phyloP scores from a whole-genome alignment of 2,329 filamentous ascomycete genomes.

The Verticillium isaacii region DNA sequence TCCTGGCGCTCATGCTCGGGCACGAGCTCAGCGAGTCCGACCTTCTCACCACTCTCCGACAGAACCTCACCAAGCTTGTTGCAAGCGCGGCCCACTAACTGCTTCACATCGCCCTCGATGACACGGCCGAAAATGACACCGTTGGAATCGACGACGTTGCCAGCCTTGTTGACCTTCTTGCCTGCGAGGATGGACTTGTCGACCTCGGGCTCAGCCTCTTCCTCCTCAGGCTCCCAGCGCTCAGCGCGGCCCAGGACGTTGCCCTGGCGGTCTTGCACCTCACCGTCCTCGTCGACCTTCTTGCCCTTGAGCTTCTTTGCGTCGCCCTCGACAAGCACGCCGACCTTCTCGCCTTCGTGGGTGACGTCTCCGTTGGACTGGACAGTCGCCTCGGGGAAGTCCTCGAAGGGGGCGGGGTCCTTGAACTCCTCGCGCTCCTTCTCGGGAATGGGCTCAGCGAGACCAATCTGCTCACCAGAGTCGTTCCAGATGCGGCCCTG shows the following conservation, averaged over 20 bases:
- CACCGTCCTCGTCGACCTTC: slow-evolving; percentile 63
- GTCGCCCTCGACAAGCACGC: slow-evolving; percentile 60
- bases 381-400: slow-evolving; percentile 50
- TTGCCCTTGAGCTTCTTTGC: slow-evolving; percentile 59
- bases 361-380: slow-evolving; percentile 49
- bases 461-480: slow-evolving; percentile 62
- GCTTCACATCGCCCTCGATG: slow-evolving; percentile 60
- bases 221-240: slow-evolving; percentile 54
- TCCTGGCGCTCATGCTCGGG: slow-evolving; percentile 49
- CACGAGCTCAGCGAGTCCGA: slow-evolving; percentile 63
- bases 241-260: slow-evolving; percentile 65
- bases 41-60: slow-evolving; percentile 63
- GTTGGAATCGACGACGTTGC: slow-evolving; percentile 51
- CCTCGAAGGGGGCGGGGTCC: slow-evolving; percentile 50
- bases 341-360: slow-evolving; percentile 49
- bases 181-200: slow-evolving; percentile 63
- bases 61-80: slow-evolving; percentile 67
- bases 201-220: slow-evolving; percentile 40
- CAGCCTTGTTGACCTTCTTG: slow-evolving; percentile 67
- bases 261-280: slow-evolving; percentile 62
- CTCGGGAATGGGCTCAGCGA: slow-evolving; percentile 58
- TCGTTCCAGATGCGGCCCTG: slow-evolving; percentile 70
- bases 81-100: slow-evolving; percentile 58
- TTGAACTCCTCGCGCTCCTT: slow-evolving; percentile 43
- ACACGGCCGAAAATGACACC: slow-evolving; percentile 60